These are phyloP conservation scores for Trichomonas vaginalis DNA, from an alignment of 208 protist genomes.

Conservation along the genomic window DNA sequence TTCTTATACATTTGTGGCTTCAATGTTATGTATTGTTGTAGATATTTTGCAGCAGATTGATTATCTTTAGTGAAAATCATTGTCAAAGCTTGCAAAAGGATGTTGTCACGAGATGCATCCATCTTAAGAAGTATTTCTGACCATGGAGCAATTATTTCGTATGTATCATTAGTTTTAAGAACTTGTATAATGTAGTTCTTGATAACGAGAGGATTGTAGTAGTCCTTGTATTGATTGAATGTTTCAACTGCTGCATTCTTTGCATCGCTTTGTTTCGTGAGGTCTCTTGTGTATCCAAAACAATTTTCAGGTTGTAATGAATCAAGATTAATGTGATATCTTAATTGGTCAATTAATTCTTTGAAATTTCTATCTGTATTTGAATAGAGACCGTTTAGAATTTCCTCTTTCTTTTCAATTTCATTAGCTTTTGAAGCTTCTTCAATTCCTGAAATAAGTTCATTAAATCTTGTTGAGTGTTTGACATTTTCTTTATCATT, in stretches of 20 bases:
- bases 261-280: not conserved
- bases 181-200: not conserved
- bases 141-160: not conserved
- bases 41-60: not conserved
- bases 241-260: not conserved
- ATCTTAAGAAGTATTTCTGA: not conserved
- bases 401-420: not conserved
- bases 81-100: not conserved
- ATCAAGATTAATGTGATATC: not conserved
- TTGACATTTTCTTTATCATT: not conserved
- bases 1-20: not conserved
- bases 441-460: not conserved
- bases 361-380: not conserved
- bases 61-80: not conserved
- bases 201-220: not conserved
- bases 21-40: not conserved
- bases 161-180: not conserved
- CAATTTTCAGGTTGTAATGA: not conserved
- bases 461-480: not conserved
- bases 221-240: not conserved
- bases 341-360: not conserved
- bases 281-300: not conserved
- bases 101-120: not conserved
- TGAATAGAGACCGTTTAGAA: not conserved
- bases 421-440: not conserved